Percentiles rank a stretch among this genome's conserved stretches.
phyloP scores from a whole-genome alignment of 768 basidiomycete genomes.

The Boletus tomentosulus region DNA sequence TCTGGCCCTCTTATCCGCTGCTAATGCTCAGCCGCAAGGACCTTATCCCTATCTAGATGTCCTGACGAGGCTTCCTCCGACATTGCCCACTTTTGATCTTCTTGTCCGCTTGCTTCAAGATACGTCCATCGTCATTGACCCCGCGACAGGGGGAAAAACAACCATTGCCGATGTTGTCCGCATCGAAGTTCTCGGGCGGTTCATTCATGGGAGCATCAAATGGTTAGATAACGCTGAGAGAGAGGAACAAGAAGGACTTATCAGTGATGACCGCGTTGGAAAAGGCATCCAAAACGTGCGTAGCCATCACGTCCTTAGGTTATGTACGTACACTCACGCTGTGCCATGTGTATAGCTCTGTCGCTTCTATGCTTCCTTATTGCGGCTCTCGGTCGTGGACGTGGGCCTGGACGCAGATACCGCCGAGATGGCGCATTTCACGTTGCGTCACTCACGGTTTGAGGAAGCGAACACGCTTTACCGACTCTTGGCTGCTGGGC shows the following conservation, averaged over 20 bases:
- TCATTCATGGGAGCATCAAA: slow-evolving; percentile 64
- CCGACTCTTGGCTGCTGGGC: slow-evolving; percentile 49
- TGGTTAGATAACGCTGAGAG: slow-evolving; percentile 69
- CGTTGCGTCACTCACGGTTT: slow-evolving; percentile 64
- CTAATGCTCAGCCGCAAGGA: slow-evolving; percentile 27
- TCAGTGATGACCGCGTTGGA: slow-evolving; percentile 69
- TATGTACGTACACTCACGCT: background rate
- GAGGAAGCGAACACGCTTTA: slow-evolving; percentile 77
- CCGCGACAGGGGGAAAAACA: slow-evolving; percentile 42
- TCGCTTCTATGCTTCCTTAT: slow-evolving; percentile 69
- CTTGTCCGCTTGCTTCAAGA: slow-evolving; percentile 67
- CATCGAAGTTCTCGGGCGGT: slow-evolving; percentile 62
- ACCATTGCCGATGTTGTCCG: slow-evolving; percentile 64
- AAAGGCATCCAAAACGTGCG: slow-evolving; percentile 70
- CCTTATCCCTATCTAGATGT: slow-evolving; percentile 56
- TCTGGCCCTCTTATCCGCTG: slow-evolving; percentile 48
- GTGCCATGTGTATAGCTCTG: slow-evolving; percentile 47
- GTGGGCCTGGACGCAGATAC: slow-evolving; percentile 61
- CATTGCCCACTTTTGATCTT: slow-evolving; percentile 69
- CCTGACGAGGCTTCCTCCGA: slow-evolving; percentile 63
- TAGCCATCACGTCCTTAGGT: slow-evolving; percentile 7
- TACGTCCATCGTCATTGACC: slow-evolving; percentile 42
- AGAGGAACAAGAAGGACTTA: slow-evolving; percentile 62
- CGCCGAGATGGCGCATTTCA: slow-evolving; percentile 76
- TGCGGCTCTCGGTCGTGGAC: slow-evolving; percentile 64